Base-by-base conservation (phyloP, 495 filamentous ascomycete species). In the Poronia punctata region DNA sequence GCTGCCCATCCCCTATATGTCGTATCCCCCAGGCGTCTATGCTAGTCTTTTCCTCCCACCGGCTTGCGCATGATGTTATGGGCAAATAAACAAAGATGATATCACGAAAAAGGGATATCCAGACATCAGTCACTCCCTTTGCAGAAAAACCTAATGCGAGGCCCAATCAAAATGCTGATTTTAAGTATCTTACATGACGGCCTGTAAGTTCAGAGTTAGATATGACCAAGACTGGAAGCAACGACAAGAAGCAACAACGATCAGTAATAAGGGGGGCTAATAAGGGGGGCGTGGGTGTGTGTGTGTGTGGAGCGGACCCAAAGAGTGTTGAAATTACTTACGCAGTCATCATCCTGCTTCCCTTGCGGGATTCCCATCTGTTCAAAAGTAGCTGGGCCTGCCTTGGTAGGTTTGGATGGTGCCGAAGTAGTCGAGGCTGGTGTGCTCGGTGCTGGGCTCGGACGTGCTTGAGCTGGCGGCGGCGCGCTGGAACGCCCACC, bases 361-460 rank as follows among this genome's bases (percentile, higher is more conserved):
- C 70, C 79, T 49, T 75, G 71, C 10, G 86, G 84, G 48, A 98
- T 87, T 38, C 90, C 90, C 92, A 98, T 98, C 56, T 90, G 88
- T 55, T 96, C 90, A 57, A 98, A 98, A 3, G 92, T 98, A 59
- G 93, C 86, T 3, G 92, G 92, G 7, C 93, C 92, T 57, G 86
- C 84, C 33, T 80, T 78, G 14, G 80, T 75, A 18, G 71, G 72
- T 38, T 70, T 73, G 26, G 55, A 54, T 10, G 65, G 59, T 11
- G 61, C 60, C 19, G 64, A 51, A 25, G 58, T 49, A 7, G 48
- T 31, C 0, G 52, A 48, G n/a, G 30, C 30, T 1, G 46, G 46
- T 1, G 58, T 60, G 16, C 41, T 42, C 12, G 50, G 31, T 17
- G 35, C 36, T 4, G 65, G 50, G 20, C 60, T 57, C 15, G 59